Evolutionary conservation across 192 early-diverging fungal genomes (phyloP), one percentile per base, ranked within the genome.

Genomic region (Dimargaris verticillata): DNA sequence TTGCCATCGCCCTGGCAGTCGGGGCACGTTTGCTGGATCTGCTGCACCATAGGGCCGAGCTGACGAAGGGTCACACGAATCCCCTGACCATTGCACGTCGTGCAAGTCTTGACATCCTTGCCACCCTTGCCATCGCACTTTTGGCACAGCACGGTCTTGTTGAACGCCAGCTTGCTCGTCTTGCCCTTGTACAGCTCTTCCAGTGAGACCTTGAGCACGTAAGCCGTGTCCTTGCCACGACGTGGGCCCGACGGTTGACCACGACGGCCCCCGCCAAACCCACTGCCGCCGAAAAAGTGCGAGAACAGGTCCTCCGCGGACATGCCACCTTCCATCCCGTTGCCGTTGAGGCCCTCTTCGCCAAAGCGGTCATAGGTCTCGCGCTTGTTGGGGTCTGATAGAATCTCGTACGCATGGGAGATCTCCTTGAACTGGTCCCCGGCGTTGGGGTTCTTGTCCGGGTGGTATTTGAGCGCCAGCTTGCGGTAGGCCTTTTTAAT

Each of bases 31-130:
- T 95, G 92, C 73, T 99, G 97, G 76, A 97, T 90, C 78, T 97
- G 97, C 80, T 99, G 97, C 61, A 99, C 86, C 95, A 99, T 97
- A 22, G 97, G 97, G 26, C 97, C 97, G 76, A 99, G 87, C 70
- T 97, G 92, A 52, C 95, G 78, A 62, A 95, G 77, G 60, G 86
- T 81, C 26, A 94, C 75, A 73, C 86, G 87, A 62, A 95, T 75
- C 76, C 97, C 97, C 58, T 85, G 81, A 44, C 97, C 97, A 44
- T 84, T 67, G 79, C 97, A 99, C 25, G 73, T 80, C 26, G 55
- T 46, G 72, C 97, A 99, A 28, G 79, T 72, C 76, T 83, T 83
- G 52, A 89, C 88, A 61, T 91, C 93, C 75, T 96, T 95, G 47
- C 94, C 94, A 61, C 97, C 97, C 68, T 83, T 85, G 64, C 95